Conservation (phyloP, 139 green algal genomes). For the Chlorella sorokiniana region DNA sequence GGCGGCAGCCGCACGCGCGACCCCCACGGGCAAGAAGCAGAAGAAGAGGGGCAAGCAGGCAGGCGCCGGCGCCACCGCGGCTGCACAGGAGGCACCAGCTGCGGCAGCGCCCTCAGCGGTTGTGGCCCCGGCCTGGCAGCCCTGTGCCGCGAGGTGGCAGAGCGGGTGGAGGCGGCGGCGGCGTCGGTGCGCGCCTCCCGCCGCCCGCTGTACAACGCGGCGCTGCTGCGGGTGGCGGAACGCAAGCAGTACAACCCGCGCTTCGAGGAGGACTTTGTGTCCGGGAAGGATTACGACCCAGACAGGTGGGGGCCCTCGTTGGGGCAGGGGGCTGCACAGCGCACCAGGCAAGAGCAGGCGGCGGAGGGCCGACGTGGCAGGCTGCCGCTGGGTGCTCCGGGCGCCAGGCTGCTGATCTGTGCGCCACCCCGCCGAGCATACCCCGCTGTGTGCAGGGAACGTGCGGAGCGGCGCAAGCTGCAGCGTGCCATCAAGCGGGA, state of each 20-base stretch:
- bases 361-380: neutral
- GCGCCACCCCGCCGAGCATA: neutral
- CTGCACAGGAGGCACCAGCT: neutral
- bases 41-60: neutral
- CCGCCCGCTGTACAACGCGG: conserved; percentile 34
- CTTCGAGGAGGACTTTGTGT: conserved; percentile 86
- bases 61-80: neutral
- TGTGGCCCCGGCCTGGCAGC: conserved; percentile 40
- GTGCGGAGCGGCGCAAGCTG: conserved; percentile 64
- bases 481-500: conserved; percentile 74
- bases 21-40: neutral
- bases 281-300: conserved; percentile 80
- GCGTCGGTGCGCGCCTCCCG: conserved; percentile 23
- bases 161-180: conserved; percentile 9
- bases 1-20: neutral
- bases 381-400: neutral
- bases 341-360: neutral
- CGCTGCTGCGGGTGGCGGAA: conserved; percentile 50
- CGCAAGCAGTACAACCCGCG: conserved; percentile 76
- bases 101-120: neutral
- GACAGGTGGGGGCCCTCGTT: conserved; percentile 51
- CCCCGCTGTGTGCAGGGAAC: conserved; percentile 47
- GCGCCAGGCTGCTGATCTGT: neutral
- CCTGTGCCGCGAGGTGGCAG: conserved; percentile 37
- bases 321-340: neutral